phyloP scores from a whole-genome alignment of 2,329 filamentous ascomycete genomes.

The Fusarium tanahbumbuense region DNA sequence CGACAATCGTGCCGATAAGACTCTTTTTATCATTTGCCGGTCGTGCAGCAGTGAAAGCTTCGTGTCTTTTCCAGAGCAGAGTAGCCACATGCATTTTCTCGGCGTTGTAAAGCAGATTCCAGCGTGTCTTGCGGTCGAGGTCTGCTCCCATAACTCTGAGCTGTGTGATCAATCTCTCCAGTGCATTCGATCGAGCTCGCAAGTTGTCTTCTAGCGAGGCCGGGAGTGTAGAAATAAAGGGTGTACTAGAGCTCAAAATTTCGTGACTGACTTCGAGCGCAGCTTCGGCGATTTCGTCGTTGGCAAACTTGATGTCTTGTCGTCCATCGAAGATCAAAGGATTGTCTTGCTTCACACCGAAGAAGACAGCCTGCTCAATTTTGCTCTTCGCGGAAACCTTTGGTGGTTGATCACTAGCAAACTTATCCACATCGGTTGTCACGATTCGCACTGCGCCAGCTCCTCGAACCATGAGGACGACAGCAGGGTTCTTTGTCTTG shows the following conservation, averaged over 20 bases:
- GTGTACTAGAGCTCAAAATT: conserved; percentile 80
- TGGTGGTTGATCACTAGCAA: conserved; percentile 67
- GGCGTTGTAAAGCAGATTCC: conserved; percentile 87
- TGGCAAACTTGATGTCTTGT: conserved; percentile 73
- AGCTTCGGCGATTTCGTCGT: conserved; percentile 78
- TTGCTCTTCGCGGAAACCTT: conserved; percentile 85
- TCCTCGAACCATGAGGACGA: conserved; percentile 71
- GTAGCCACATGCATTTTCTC: conserved; percentile 88
- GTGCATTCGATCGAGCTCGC: conserved; percentile 74
- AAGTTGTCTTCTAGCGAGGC: conserved; percentile 87
- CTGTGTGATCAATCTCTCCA: conserved; percentile 80
- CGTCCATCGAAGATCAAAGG: conserved; percentile 85
- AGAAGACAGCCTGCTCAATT: conserved; percentile 95
- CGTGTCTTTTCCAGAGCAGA: conserved; percentile 83
- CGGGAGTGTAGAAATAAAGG: conserved; percentile 77
- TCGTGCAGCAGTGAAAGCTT: conserved; percentile 71
- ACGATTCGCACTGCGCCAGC: conserved; percentile 71
- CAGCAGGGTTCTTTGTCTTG: conserved; percentile 70
- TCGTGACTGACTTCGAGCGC: conserved; percentile 83
- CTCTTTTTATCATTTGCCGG: conserved; percentile 72
- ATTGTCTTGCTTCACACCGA: conserved; percentile 82
- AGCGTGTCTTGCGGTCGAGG: conserved; percentile 76
- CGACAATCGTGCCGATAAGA: conserved; percentile 78
- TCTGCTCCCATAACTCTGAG: conserved; percentile 73
- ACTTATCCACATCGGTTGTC: conserved; percentile 68